These are phyloP conservation scores for Taphrina confusa DNA, from an alignment of 1,139 yeast species.

Conservation along the genomic window DNA sequence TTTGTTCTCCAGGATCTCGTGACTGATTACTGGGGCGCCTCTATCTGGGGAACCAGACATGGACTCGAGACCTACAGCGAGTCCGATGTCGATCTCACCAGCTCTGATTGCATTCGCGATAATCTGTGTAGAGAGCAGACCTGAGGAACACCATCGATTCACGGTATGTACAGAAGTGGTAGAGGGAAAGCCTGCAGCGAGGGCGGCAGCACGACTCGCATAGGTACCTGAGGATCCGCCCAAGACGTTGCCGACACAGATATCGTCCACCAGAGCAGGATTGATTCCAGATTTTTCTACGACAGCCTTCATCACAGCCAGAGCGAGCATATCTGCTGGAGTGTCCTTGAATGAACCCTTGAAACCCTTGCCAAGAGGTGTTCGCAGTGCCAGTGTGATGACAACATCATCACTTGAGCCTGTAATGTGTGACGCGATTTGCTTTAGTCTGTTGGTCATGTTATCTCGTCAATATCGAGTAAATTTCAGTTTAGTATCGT, in stretches of 20 bases:
- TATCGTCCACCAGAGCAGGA: constrained; percentile 70
- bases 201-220: constrained; percentile 79
- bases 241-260: constrained; percentile 83
- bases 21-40: constrained; percentile 75
- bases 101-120: constrained; percentile 81
- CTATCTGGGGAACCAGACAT: constrained; percentile 63
- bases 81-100: constrained; percentile 88
- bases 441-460: constrained; percentile 32
- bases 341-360: constrained; percentile 78
- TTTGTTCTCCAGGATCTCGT: constrained; percentile 50
- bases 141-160: constrained; percentile 94
- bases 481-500: not conserved
- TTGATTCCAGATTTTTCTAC: constrained; percentile 63
- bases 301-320: constrained; percentile 63
- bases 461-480: not conserved
- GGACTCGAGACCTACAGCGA: constrained; percentile 90
- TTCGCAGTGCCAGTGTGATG: constrained; percentile 82
- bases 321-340: constrained; percentile 69
- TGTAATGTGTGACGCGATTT: constrained; percentile 47
- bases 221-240: constrained; percentile 82
- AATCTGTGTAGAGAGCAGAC: constrained; percentile 84
- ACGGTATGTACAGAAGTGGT: constrained; percentile 75
- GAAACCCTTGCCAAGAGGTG: constrained; percentile 84
- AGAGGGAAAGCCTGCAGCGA: constrained; percentile 72
- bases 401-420: constrained; percentile 67